These are phyloP conservation scores for Gaillardinia entomophila DNA, from an alignment of 805 yeast genomes.

Conservation along the genomic window DNA sequence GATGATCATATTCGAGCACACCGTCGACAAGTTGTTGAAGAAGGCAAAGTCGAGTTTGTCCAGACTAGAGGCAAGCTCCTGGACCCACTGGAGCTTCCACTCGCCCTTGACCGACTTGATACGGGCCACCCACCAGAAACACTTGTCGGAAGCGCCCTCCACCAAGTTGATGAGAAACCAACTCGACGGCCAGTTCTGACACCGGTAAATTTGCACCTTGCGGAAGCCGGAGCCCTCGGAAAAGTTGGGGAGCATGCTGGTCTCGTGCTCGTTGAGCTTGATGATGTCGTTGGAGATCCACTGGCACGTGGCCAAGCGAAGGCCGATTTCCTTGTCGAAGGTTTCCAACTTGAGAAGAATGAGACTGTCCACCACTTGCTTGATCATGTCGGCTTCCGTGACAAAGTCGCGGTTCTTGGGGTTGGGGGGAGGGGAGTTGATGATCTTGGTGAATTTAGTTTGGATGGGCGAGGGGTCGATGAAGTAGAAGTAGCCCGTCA, in stretches of 20 bases:
- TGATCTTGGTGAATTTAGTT: slow-evolving; percentile 21
- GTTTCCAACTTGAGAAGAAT: slow-evolving; percentile 45
- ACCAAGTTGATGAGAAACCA: slow-evolving; percentile 47
- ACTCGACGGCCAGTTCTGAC: slow-evolving; percentile 51
- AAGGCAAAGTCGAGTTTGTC: slow-evolving; percentile 23
- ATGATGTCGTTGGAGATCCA: slow-evolving; percentile 63
- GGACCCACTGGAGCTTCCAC: slow-evolving; percentile 52
- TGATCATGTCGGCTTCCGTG: slow-evolving; percentile 26
- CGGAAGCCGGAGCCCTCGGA: slow-evolving; percentile 7
- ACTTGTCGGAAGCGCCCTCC: slow-evolving; percentile 28
- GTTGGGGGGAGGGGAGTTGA: slow-evolving; percentile 19
- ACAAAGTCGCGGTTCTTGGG: slow-evolving; percentile 15
- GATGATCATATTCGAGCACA: slow-evolving; percentile 43
- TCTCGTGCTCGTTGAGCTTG: slow-evolving; percentile 44
- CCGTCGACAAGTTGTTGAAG: slow-evolving; percentile 33
- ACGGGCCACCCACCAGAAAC: slow-evolving; percentile 50
- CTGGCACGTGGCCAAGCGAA: slow-evolving; percentile 57
- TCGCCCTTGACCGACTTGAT: slow-evolving; percentile 45
- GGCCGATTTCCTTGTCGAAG: slow-evolving; percentile 44
- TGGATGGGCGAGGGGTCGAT: slow-evolving; percentile 35
- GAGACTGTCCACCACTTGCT: slow-evolving; percentile 27
- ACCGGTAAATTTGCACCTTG: slow-evolving; percentile 35
- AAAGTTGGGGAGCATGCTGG: slow-evolving; percentile 31
- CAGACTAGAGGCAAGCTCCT: slow-evolving; percentile 16
- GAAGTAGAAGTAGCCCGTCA: slow-evolving; percentile 36